Evolutionary conservation across 2,329 filamentous ascomycete species (phyloP), one percentile per base, ranked within the genome.

Genomic region (Penicillium sp.): DNA sequence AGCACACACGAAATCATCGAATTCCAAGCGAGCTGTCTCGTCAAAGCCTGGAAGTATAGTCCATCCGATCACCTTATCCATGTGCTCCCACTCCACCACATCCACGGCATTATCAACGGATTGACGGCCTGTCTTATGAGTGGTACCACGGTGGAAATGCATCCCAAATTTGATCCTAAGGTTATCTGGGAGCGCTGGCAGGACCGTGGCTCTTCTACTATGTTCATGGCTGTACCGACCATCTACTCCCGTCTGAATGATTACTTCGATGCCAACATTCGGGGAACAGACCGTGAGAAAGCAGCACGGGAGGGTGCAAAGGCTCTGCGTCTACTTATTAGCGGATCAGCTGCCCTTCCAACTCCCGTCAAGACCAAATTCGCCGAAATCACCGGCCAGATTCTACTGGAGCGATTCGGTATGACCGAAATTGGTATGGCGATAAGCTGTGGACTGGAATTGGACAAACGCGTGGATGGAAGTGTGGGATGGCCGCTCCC

Each of bases 221-320:
- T 81, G 70, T 82, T 82, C 69, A 77, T 78, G 60, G 79, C 77
- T 15, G 79, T 82, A 1, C 79, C 79, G 3, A 81, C 79, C 1
- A 79, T 81, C 27, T 82, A 81, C 65, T 76, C 78, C 44, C 73
- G 78, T 0, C 67, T 81, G 49, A 74, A 77, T 54, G 74, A 79
- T 53, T 76, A 80, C 51, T 77, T 76, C 48, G 73, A 77, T 43
- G 44, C 68, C 12, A 61, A 74, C 29, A 72, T 77, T 41, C 69
- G 69, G 20, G 71, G 69, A 1, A 74, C 73, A 2, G 65, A 68
- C 6, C 47, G 57, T 1, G 75, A 78, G 49, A 29, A 58, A 9
- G 62, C 65, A 14, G 68, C 75, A 6, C 62, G 73, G 23, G 54
- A 53, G 5, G 73, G 73, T 1, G 71, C 73, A 29, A 62, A 65